phyloP scores from a whole-genome alignment of 352 stramenopile genomes.

The Phytophthora podocarpi region DNA sequence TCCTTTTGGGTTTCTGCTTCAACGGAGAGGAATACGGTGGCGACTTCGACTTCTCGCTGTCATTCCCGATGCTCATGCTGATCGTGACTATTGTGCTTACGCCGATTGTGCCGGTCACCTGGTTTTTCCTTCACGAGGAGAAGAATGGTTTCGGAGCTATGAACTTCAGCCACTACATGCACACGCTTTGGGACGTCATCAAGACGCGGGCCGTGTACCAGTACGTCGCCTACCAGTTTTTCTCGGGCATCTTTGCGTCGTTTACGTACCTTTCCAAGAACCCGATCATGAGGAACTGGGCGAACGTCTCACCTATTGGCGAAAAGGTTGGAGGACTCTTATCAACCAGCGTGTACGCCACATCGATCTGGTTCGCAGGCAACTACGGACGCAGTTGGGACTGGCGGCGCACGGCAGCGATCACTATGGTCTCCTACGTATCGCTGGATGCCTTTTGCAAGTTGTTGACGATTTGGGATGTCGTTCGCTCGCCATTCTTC shows the following conservation, averaged over 20 bases:
- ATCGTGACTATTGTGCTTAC: slow-evolving; percentile 41
- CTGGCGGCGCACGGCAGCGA: slow-evolving; percentile 44
- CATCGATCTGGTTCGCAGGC: slow-evolving; percentile 51
- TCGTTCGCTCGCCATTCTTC: slow-evolving; percentile 55
- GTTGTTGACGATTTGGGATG: slow-evolving; percentile 56
- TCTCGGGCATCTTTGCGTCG: slow-evolving; percentile 41
- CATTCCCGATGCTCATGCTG: slow-evolving; percentile 48
- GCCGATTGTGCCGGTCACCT: slow-evolving; percentile 44
- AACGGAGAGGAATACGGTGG: slow-evolving; percentile 55
- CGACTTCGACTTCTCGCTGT: slow-evolving; percentile 53
- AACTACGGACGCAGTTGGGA: slow-evolving; percentile 63
- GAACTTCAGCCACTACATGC: slow-evolving; percentile 48
- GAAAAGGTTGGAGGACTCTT: slow-evolving; percentile 48
- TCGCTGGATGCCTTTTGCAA: slow-evolving; percentile 45
- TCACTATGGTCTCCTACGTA: slow-evolving; percentile 43
- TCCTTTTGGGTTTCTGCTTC: slow-evolving; percentile 50
- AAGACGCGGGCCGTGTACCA: slow-evolving; percentile 57
- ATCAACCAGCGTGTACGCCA: slow-evolving; percentile 39
- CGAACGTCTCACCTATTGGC: slow-evolving; percentile 38
- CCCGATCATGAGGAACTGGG: slow-evolving; percentile 55
- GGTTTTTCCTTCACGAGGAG: slow-evolving; percentile 53
- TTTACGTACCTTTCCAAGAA: slow-evolving; percentile 50
- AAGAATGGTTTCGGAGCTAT: slow-evolving; percentile 30
- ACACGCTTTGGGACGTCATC: slow-evolving; percentile 50
- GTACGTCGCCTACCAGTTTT: slow-evolving; percentile 47